A percentile compares a stretch with the other conserved stretches of the same genome.
phyloP scores from a whole-genome alignment of 352 stramenopile species.

The Phytophthora pistaciae region DNA sequence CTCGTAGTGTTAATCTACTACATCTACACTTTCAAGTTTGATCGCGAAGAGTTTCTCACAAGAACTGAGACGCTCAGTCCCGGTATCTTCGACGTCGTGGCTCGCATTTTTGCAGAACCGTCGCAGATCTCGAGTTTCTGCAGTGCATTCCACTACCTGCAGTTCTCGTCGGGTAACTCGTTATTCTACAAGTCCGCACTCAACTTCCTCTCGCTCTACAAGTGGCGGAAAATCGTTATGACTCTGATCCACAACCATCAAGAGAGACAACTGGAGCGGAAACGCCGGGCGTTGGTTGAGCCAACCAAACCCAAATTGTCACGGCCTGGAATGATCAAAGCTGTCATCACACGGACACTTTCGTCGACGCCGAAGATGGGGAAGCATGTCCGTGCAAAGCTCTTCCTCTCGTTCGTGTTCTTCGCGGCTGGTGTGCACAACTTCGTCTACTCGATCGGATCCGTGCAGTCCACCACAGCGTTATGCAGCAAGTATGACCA shows the following conservation, averaged over 20 bases:
- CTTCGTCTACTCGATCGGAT: conserved; percentile 43
- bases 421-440: conserved; percentile 35
- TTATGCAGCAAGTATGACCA: conserved; percentile 43
- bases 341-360: conserved; percentile 9
- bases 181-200: conserved; percentile 47
- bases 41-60: neutral
- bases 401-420: conserved; percentile 41
- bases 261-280: conserved; percentile 22
- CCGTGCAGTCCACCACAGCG: conserved; percentile 23
- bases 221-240: conserved; percentile 52
- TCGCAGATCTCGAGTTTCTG: conserved; percentile 15
- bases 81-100: conserved; percentile 1
- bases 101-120: conserved; percentile 3
- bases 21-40: conserved; percentile 1
- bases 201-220: conserved; percentile 49
- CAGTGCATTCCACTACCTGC: conserved; percentile 55
- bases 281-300: conserved; percentile 15
- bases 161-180: conserved; percentile 34
- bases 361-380: conserved; percentile 21
- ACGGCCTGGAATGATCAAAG: conserved; percentile 2
- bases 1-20: neutral
- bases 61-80: neutral
- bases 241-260: conserved; percentile 31
- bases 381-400: conserved; percentile 27
- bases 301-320: conserved; percentile 5